Base-by-base conservation (phyloP, 2,329 filamentous ascomycete species). In the Ophiostoma ulmi region DNA sequence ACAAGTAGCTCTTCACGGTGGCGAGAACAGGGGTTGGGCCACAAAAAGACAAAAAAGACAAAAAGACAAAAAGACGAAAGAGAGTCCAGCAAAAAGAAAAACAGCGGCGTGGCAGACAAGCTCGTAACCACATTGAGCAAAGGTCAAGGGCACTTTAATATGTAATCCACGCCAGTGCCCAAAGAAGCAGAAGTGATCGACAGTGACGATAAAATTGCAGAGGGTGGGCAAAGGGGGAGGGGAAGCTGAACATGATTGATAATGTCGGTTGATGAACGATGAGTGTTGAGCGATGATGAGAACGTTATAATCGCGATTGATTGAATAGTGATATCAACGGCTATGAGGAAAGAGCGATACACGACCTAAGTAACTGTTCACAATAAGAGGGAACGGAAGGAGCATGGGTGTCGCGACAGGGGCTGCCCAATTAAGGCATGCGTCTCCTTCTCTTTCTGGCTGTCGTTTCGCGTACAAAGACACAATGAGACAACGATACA, bases 11-110 rank as follows among this genome's bases (percentile, higher is more conserved):
- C 10, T 55, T 41, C 41, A 14, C 14, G 52, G 52, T 58, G 52
- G 52, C 63, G 55, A 64, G 61, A 64, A 68, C 66, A 68, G 70
- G 58, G 70, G 66, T 68, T 41, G 66, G 31, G 70, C 67, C 66
- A 58, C 31, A 67, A 69, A 69, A 58, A 68, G 17, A 44, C 44
- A 20, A 48, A 38, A 67, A 52, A 44, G 39, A 58, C 31, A 67
- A 69, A 69, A 58, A 68, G 17, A 44, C 44, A 20, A 48, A 38
- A 67, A 52, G 39, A 48, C 38, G n/a, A 58, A 55, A 48, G 44
- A 17, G 44, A 48, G 4, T 20, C 17, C 5, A 7, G 7, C 44
- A 48, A 48, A 48, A 48, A 48, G 36, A 68, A 26, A 64, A 64
- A 44, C 68, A 55, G 38, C 44, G 63, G 63, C 69, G 61, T 70